Conservation (phyloP, 83 land plant species). For the Thuja plicata region DNA sequence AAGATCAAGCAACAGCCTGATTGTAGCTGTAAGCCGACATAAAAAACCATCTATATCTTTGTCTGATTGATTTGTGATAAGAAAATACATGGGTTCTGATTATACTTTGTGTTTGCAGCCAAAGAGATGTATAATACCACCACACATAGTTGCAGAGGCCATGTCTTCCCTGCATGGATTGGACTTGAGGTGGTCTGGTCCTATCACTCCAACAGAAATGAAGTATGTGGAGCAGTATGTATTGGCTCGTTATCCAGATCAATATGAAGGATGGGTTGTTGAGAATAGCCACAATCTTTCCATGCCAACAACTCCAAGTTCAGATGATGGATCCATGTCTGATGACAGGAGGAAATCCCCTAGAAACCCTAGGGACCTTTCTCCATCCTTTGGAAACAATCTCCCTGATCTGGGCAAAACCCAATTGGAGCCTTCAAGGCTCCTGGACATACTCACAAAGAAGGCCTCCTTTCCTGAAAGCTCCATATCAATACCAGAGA, state of each 20-base stretch:
- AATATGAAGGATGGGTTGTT: slow-evolving; percentile 40
- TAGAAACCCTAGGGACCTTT: slow-evolving; percentile 15
- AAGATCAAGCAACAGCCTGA: background rate
- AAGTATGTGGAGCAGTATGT: slow-evolving; percentile 57
- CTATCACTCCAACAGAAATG: slow-evolving; percentile 61
- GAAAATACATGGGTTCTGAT: background rate
- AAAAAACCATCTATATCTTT: background rate
- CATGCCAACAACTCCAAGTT: slow-evolving; percentile 17
- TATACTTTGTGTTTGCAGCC: slow-evolving; percentile 3
- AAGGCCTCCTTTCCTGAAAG: slow-evolving; percentile 44
- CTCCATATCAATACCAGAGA: slow-evolving; percentile 64
- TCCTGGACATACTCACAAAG: slow-evolving; percentile 47
- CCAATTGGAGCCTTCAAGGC: slow-evolving; percentile 44
- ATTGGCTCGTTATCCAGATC: slow-evolving; percentile 54
- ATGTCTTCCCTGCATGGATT: slow-evolving; percentile 59
- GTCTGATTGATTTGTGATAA: background rate
- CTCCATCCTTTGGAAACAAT: slow-evolving; percentile 30
- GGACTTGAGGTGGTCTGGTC: slow-evolving; percentile 65
- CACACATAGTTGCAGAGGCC: slow-evolving; percentile 64
- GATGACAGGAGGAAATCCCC: slow-evolving; percentile 36
- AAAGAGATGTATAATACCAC: slow-evolving; percentile 36
- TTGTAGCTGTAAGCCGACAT: background rate
- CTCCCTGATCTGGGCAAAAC: slow-evolving; percentile 35
- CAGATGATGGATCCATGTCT: slow-evolving; percentile 25
- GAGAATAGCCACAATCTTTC: slow-evolving; percentile 30